Base-by-base conservation (phyloP, 2,329 filamentous ascomycete genomes). In the Neoarthrinium moseri region DNA sequence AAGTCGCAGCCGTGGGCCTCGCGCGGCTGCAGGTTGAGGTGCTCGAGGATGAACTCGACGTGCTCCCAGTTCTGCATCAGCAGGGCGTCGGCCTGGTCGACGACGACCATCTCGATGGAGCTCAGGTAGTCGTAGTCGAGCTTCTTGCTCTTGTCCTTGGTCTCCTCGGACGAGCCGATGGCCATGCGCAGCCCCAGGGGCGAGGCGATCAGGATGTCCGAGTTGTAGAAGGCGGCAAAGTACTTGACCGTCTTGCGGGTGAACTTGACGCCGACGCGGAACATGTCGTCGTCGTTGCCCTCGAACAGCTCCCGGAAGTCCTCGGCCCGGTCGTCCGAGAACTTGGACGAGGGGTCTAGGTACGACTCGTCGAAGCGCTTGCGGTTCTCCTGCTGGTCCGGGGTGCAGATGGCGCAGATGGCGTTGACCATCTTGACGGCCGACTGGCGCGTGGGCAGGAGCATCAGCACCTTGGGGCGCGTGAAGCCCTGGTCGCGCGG, bases 41-140 rank as follows among this genome's bases (percentile, higher is more conserved):
- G 89, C 51, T 89, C 84, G 60, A 97, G 91, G 57, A 96, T 87
- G 63, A 88, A 89, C 64, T 95, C 89, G 50, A 96, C 81, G 62
- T 99, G 92, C 60, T 96, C 91, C 91, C 92, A 97, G 65, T 96
- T 97, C 66, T 99, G 94, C 91, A 96, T 96, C 7, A 95, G 80
- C 33, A 96, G 80, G 0, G 91, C 91, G 66, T 97, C 91, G 11
- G 90, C 87, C 67, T 97, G 91, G 64, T 99, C 94, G 50, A 96
- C 77, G 37, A 97, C 77, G 24, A 94, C 84, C 42, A 99, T 69
- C 68, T 99, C 94, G 57, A 99, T 89, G 1, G 92, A 97, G 47
- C 88, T 92, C 12, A 99, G 76, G 63, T 96, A 99, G 66, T 99
- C 94, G 56, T 82, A 84, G 63, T 97, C 92, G 27, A 80, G 69